Percentiles rank a stretch among this genome's conserved stretches.
Conservation (phyloP, 2,329 filamentous ascomycete species). For the Cyanodermella asteris region DNA sequence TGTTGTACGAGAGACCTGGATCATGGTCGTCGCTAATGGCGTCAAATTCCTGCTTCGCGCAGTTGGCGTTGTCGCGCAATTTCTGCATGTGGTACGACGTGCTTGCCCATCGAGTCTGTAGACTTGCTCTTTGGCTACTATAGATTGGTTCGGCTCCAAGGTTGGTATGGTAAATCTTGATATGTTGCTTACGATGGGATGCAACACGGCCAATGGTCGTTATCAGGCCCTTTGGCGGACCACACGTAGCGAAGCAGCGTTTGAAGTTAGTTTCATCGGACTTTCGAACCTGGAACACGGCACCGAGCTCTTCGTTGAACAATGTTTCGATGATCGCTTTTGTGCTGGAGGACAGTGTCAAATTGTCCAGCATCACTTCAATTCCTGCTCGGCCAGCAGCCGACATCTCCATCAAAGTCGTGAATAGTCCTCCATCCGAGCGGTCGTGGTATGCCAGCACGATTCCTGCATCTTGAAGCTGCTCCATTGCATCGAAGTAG, state of each 20-base stretch:
- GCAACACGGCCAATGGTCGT: slow-evolving; percentile 65
- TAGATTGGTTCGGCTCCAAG: slow-evolving; percentile 47
- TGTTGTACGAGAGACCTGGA: slow-evolving; percentile 64
- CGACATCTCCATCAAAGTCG: slow-evolving; percentile 90
- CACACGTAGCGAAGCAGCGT: slow-evolving; percentile 75
- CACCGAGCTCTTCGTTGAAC: slow-evolving; percentile 92
- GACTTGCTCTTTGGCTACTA: slow-evolving; percentile 42
- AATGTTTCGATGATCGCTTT: slow-evolving; percentile 51
- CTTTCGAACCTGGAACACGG: slow-evolving; percentile 84
- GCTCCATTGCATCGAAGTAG: slow-evolving; percentile 70
- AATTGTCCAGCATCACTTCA: slow-evolving; percentile 60
- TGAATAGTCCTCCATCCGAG: slow-evolving; percentile 80
- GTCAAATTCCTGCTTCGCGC: slow-evolving; percentile 64
- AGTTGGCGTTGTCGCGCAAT: slow-evolving; percentile 67
- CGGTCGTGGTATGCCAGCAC: slow-evolving; percentile 90
- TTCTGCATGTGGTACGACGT: slow-evolving; percentile 86
- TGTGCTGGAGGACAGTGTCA: slow-evolving; percentile 35
- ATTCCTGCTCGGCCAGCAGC: slow-evolving; percentile 83
- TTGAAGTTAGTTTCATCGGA: slow-evolving; percentile 68
- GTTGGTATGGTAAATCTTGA: slow-evolving; percentile 57
- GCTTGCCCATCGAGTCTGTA: slow-evolving; percentile 73
- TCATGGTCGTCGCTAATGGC: slow-evolving; percentile 54
- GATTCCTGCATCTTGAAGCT: slow-evolving; percentile 42
- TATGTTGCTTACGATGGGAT: slow-evolving; percentile 45
- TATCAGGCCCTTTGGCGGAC: slow-evolving; percentile 60